phyloP scores from a whole-genome alignment of 306 rosid genomes.

The Parietaria judaica region DNA sequence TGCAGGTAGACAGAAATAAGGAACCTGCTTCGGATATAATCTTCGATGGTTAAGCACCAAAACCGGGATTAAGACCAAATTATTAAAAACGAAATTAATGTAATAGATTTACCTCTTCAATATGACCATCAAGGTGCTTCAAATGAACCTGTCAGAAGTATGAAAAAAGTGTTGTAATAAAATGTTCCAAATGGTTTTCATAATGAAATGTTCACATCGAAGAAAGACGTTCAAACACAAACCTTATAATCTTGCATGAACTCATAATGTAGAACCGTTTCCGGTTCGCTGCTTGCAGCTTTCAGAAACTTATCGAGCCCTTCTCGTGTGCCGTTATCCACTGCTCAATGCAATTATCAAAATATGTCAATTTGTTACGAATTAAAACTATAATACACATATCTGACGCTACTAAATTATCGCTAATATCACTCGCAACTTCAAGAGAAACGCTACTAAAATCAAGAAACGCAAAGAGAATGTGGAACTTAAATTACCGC shows the following conservation, averaged over 20 bases:
- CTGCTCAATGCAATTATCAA: slow-evolving; percentile 34
- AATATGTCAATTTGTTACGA: not conserved
- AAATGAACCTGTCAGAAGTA: slow-evolving; percentile 54
- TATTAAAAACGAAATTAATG: not conserved
- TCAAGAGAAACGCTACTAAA: too few relatives aligned
- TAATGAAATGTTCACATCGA: too few relatives aligned
- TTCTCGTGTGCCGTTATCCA: slow-evolving; percentile 89
- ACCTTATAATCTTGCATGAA: slow-evolving; percentile 99
- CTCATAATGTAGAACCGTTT: slow-evolving; percentile 94
- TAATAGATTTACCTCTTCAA: slow-evolving; percentile 68
- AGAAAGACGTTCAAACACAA: slow-evolving; percentile 10
- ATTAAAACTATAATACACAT: not conserved
- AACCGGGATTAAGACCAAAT: slow-evolving; percentile 16
- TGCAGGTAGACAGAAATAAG: slow-evolving; percentile 96
- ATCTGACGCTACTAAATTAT: too few relatives aligned
- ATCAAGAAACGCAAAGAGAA: too few relatives aligned
- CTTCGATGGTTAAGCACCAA: slow-evolving; percentile 32
- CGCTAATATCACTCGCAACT: too few relatives aligned
- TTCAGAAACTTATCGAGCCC: slow-evolving; percentile 91
- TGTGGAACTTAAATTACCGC: slow-evolving; percentile 42
- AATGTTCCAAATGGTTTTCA: not conserved
- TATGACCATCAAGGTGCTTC: slow-evolving; percentile 95
- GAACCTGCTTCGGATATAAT: slow-evolving; percentile 63
- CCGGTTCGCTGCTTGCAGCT: slow-evolving; percentile 87
- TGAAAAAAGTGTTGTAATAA: slow-evolving; percentile 10